Evolutionary conservation across 306 rosid species (phyloP).

Genomic region (Ammopiptanthus mongolicus): DNA sequence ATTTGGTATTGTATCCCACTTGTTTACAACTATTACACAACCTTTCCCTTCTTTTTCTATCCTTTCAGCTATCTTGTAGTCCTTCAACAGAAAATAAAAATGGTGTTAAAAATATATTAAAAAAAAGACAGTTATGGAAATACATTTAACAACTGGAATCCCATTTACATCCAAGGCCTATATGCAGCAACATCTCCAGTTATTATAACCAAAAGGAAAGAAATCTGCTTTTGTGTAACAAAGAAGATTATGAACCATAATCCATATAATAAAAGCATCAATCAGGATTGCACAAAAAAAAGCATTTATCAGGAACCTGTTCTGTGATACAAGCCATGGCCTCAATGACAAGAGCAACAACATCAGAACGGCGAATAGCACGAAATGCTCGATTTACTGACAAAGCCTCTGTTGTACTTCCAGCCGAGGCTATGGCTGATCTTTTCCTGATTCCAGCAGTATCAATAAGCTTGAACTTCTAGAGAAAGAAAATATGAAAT

Average conservation of each 20-base stretch:
- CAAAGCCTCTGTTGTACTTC: slow-evolving; percentile 82
- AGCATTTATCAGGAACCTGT: slow-evolving; percentile 47
- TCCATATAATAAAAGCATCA: neutral
- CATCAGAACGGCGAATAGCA: slow-evolving; percentile 86
- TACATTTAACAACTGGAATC: slow-evolving; percentile 1
- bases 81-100: slow-evolving; percentile 48
- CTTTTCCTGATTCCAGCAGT: slow-evolving; percentile 97
- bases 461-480: slow-evolving; percentile 89
- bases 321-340: slow-evolving; percentile 96
- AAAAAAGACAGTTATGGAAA: neutral
- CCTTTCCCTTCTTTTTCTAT: slow-evolving; percentile 92
- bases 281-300: neutral
- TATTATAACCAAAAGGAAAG: neutral
- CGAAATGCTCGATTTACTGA: slow-evolving; percentile 97
- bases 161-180: neutral
- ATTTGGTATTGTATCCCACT: slow-evolving; percentile 96
- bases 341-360: slow-evolving; percentile 93
- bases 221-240: neutral
- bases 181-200: neutral
- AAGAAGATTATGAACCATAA: neutral
- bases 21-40: slow-evolving; percentile 89
- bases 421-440: slow-evolving; percentile 70
- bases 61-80: slow-evolving; percentile 91
- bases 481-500: slow-evolving; percentile 24
- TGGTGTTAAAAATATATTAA: neutral